Evolutionary conservation across 2,329 filamentous ascomycete species (phyloP).

Genomic region (Sarocladium oryzae): DNA sequence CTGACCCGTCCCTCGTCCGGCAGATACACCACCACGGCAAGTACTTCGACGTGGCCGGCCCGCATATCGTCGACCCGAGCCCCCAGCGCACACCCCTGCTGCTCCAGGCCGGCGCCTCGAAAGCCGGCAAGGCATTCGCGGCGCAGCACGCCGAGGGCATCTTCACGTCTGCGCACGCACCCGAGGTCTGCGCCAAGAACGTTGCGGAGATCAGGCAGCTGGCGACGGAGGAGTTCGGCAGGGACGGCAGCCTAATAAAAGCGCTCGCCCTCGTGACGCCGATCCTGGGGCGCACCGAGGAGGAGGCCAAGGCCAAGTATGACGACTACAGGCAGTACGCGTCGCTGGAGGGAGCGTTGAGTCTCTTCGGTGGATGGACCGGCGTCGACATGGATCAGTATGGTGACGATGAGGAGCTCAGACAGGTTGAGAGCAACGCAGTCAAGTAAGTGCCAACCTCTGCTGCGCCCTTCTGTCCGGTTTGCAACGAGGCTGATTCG

Average conservation of each 20-base stretch:
- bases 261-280: slow-evolving; percentile 61
- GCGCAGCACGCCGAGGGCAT: slow-evolving; percentile 66
- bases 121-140: slow-evolving; percentile 59
- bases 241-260: slow-evolving; percentile 57
- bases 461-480: too few relatives aligned
- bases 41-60: slow-evolving; percentile 57
- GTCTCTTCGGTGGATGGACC: slow-evolving; percentile 70
- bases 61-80: slow-evolving; percentile 58
- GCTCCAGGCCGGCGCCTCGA: slow-evolving; percentile 63
- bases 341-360: slow-evolving; percentile 55
- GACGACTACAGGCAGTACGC: slow-evolving; percentile 55
- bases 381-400: slow-evolving; percentile 51
- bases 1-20: slow-evolving; percentile 44
- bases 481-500: background rate
- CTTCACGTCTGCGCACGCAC: slow-evolving; percentile 61
- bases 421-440: slow-evolving; percentile 56
- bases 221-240: slow-evolving; percentile 44
- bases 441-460: slow-evolving; percentile 33
- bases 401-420: slow-evolving; percentile 57
- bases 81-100: slow-evolving; percentile 64
- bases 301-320: slow-evolving; percentile 60
- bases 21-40: slow-evolving; percentile 61
- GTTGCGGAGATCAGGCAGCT: slow-evolving; percentile 56
- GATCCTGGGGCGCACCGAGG: slow-evolving; percentile 57
- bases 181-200: slow-evolving; percentile 52